Evolutionary conservation across 129 eudicot species (phyloP).

Genomic region (Chrysanthemum seticuspe): DNA sequence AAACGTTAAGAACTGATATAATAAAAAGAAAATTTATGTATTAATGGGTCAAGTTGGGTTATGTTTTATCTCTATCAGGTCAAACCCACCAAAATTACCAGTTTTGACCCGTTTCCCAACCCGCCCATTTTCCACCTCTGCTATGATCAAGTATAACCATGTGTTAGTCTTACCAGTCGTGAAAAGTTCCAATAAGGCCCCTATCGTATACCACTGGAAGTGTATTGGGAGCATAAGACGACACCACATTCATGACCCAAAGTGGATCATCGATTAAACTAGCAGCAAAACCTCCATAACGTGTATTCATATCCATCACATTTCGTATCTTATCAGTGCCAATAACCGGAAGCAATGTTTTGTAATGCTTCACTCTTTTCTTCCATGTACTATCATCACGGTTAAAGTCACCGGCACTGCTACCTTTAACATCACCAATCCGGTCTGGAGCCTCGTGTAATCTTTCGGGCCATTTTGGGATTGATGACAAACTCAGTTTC

Average conservation of each 20-base stretch:
- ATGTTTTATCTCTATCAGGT: no score
- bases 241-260: conserved; percentile 97
- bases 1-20: neutral
- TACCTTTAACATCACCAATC: conserved; percentile 67
- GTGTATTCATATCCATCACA: conserved; percentile 95
- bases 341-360: conserved; percentile 67
- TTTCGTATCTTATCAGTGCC: conserved; percentile 87
- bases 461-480: conserved; percentile 83
- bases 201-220: conserved; percentile 86
- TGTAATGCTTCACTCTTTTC: conserved; percentile 66
- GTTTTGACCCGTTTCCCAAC: neutral
- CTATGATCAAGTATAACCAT: neutral
- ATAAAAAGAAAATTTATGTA: neutral
- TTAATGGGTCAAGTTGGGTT: no score
- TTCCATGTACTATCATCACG: conserved; percentile 80
- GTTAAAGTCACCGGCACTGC: conserved; percentile 78
- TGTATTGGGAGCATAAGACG: conserved; percentile 84
- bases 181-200: conserved; percentile 86
- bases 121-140: neutral
- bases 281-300: conserved; percentile 92
- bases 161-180: conserved; percentile 70
- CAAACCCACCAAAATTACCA: neutral
- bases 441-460: conserved; percentile 75
- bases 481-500: conserved; percentile 46
- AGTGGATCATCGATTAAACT: conserved; percentile 64